Conservation (phyloP, 768 basidiomycete genomes). For the Mycena vulgaris region DNA sequence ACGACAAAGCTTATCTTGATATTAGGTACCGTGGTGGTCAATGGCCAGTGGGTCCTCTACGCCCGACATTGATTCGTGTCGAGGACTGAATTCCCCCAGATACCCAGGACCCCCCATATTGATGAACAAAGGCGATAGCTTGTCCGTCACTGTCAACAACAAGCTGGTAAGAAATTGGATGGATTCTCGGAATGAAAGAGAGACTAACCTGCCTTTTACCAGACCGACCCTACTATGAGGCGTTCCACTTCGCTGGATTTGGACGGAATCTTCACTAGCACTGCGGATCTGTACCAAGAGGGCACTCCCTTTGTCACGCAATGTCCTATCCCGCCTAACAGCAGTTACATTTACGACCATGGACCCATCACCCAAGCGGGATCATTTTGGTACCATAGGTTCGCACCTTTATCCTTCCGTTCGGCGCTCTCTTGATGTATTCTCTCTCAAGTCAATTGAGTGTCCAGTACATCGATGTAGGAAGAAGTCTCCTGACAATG, state of each 20-base stretch:
- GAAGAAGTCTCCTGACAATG: too few relatives aligned
- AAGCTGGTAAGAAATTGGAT: slow-evolving; percentile 49
- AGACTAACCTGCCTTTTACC: neutral
- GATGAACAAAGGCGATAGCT: slow-evolving; percentile 59
- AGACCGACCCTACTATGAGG: slow-evolving; percentile 52
- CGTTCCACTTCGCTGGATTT: slow-evolving; percentile 49
- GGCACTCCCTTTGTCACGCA: slow-evolving; percentile 59
- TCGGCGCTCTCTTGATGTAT: neutral
- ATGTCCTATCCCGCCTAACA: slow-evolving; percentile 58
- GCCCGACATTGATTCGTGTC: neutral
- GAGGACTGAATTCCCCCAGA: slow-evolving; percentile 22
- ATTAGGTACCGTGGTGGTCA: slow-evolving; percentile 41
- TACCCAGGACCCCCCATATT: slow-evolving; percentile 65
- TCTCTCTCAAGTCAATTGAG: slow-evolving; percentile 33
- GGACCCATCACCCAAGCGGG: slow-evolving; percentile 55
- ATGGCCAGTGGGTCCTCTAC: slow-evolving; percentile 41
- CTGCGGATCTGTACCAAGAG: slow-evolving; percentile 46
- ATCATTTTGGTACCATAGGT: slow-evolving; percentile 59
- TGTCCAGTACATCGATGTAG: slow-evolving; percentile 47
- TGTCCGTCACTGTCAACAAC: slow-evolving; percentile 62
- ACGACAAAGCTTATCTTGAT: neutral
- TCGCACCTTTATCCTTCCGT: neutral
- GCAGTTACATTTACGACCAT: slow-evolving; percentile 55
- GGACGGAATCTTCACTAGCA: slow-evolving; percentile 47
- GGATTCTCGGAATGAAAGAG: neutral